These are phyloP conservation scores for Botrytis porri DNA, from an alignment of 2,329 filamentous ascomycete species.

Conservation along the genomic window DNA sequence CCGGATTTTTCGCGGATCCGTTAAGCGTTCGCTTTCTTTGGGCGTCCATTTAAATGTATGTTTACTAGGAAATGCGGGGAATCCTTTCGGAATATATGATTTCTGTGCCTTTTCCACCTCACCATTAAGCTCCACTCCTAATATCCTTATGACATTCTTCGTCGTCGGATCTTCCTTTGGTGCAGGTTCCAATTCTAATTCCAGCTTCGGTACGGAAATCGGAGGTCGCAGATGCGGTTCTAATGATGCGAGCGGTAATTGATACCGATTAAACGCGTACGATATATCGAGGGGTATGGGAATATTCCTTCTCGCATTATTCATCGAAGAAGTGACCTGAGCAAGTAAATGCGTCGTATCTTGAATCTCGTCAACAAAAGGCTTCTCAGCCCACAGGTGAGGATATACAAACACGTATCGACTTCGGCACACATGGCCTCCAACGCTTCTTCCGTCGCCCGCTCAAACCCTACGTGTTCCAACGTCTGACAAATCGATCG, in stretches of 20 bases:
- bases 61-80: slow-evolving; percentile 61
- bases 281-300: slow-evolving; percentile 58
- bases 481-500: slow-evolving; percentile 56
- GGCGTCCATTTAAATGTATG: slow-evolving; percentile 63
- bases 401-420: slow-evolving; percentile 52
- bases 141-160: slow-evolving; percentile 40
- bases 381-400: background rate
- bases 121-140: slow-evolving; percentile 56
- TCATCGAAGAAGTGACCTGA: slow-evolving; percentile 35
- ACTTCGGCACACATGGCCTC: slow-evolving; percentile 55
- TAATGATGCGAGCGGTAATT: slow-evolving; percentile 50
- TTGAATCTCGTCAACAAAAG: slow-evolving; percentile 25
- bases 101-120: slow-evolving; percentile 54
- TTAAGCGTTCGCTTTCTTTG: slow-evolving; percentile 45
- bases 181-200: slow-evolving; percentile 38
- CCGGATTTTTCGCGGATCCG: slow-evolving; percentile 56
- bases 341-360: slow-evolving; percentile 36
- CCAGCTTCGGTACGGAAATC: slow-evolving; percentile 40
- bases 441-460: slow-evolving; percentile 53
- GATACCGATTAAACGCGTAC: slow-evolving; percentile 49
- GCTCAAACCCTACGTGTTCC: slow-evolving; percentile 57
- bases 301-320: slow-evolving; percentile 44
- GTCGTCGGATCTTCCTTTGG: slow-evolving; percentile 43
- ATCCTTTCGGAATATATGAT: slow-evolving; percentile 55
- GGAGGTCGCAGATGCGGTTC: slow-evolving; percentile 57